Percentiles rank a stretch among this genome's conserved stretches.
Evolutionary conservation across 139 green algal genomes (phyloP).

Genomic region (Haematococcus sp.): DNA sequence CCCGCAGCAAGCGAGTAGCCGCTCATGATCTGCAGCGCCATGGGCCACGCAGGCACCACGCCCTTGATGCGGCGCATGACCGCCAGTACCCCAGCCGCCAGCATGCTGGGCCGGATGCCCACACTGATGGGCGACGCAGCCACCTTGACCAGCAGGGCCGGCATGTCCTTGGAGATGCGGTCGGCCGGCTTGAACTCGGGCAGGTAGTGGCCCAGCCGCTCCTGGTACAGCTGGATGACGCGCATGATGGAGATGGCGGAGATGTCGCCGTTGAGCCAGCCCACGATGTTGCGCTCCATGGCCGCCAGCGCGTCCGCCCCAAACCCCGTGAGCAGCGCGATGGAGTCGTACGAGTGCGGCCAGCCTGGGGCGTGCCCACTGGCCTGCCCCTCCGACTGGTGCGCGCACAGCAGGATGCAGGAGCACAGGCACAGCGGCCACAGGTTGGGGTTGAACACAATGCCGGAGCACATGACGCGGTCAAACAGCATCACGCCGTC

Average conservation of each 20-base stretch:
- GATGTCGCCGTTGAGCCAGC: slow-evolving; percentile 32
- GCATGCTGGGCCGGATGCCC: slow-evolving; percentile 26
- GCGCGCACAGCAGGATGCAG: slow-evolving; percentile 33
- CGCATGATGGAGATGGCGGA: slow-evolving; percentile 64
- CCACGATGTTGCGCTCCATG: slow-evolving; percentile 43
- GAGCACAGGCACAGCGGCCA: slow-evolving; percentile 38
- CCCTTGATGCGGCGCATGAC: slow-evolving; percentile 40
- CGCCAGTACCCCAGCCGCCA: slow-evolving; percentile 40
- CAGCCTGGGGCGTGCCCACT: not conserved
- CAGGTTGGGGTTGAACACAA: slow-evolving; percentile 21
- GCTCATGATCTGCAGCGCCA: slow-evolving; percentile 46
- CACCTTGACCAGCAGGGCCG: slow-evolving; percentile 29
- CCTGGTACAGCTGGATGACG: slow-evolving; percentile 75
- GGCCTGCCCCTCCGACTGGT: not conserved
- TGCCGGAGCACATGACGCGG: slow-evolving; percentile 26
- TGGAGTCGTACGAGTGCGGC: slow-evolving; percentile 4
- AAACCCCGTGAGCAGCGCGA: slow-evolving; percentile 34
- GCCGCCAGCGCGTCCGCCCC: slow-evolving; percentile 10
- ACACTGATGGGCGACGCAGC: slow-evolving; percentile 26
- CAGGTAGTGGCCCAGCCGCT: slow-evolving; percentile 67
- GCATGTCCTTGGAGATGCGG: slow-evolving; percentile 23
- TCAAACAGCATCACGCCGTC: slow-evolving; percentile 45
- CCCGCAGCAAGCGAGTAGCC: slow-evolving; percentile 15
- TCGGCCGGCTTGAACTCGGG: slow-evolving; percentile 32
- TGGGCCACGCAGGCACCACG: slow-evolving; percentile 56